Evolutionary conservation across 768 basidiomycete genomes (phyloP).

Genomic region (Pilatotrama ljubarskyi): DNA sequence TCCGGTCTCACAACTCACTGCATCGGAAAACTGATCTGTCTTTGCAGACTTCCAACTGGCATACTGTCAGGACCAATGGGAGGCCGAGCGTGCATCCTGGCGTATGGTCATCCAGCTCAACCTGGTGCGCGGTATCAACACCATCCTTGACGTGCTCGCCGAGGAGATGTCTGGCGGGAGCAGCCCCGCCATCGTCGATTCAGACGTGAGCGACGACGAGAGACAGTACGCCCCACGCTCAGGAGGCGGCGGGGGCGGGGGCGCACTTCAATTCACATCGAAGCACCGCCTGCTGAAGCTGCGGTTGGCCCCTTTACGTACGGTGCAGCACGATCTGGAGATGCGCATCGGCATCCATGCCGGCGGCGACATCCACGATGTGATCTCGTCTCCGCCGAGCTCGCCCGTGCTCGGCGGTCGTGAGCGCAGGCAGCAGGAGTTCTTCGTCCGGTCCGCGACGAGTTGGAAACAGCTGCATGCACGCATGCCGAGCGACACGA

Average conservation of each 20-base stretch:
- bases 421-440: slow-evolving; percentile 25
- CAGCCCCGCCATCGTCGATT: slow-evolving; percentile 1
- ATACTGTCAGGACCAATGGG: slow-evolving; percentile 63
- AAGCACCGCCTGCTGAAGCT: slow-evolving; percentile 60
- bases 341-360: slow-evolving; percentile 57
- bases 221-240: slow-evolving; percentile 1
- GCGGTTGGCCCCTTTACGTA: slow-evolving; percentile 56
- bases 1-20: no score
- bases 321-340: slow-evolving; percentile 62
- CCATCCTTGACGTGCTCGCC: slow-evolving; percentile 62
- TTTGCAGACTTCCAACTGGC: slow-evolving; percentile 68
- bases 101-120: slow-evolving; percentile 78
- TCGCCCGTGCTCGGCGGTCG: slow-evolving; percentile 9
- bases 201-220: slow-evolving; percentile 20
- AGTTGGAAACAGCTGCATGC: slow-evolving; percentile 30
- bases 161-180: slow-evolving; percentile 47
- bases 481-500: slow-evolving; percentile 15
- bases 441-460: slow-evolving; percentile 32
- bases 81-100: slow-evolving; percentile 73
- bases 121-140: slow-evolving; percentile 68
- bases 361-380: slow-evolving; percentile 38
- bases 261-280: slow-evolving; percentile 50
- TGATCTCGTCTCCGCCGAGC: slow-evolving; percentile 12
- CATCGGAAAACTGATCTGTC: neutral
- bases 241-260: neutral